A percentile compares a stretch with the other conserved stretches of the same genome.
These are phyloP conservation scores for Colletotrichum ledebouriae DNA, from an alignment of 2,329 filamentous ascomycete species.

Conservation along the genomic window DNA sequence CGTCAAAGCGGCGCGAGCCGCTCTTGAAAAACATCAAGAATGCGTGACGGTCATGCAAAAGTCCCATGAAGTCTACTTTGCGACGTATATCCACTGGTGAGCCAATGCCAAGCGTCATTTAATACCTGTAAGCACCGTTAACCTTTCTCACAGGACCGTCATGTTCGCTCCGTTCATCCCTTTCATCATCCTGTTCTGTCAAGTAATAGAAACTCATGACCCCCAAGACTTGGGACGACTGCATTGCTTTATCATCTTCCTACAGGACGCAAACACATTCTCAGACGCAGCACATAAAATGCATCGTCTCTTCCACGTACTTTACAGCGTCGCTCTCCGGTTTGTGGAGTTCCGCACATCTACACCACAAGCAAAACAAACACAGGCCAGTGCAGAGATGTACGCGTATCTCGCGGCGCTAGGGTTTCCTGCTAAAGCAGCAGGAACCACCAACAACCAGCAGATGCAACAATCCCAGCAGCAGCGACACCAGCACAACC, in stretches of 20 bases:
- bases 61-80: conserved; percentile 53
- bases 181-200: conserved; percentile 67
- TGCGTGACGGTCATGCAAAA: conserved; percentile 55
- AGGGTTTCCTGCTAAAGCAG: conserved; percentile 53
- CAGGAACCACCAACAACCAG: neutral
- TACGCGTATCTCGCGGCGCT: conserved; percentile 66
- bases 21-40: conserved; percentile 57
- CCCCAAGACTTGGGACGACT: conserved; percentile 61
- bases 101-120: conserved; percentile 14
- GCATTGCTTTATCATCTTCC: conserved; percentile 63
- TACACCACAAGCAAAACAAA: conserved; percentile 48
- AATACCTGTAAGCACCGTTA: neutral
- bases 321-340: conserved; percentile 69
- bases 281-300: conserved; percentile 66
- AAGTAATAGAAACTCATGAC: conserved; percentile 62
- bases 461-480: conserved; percentile 13
- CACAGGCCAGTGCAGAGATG: conserved; percentile 56
- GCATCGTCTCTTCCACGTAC: conserved; percentile 69
- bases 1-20: conserved; percentile 56
- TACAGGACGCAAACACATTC: conserved; percentile 61
- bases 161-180: conserved; percentile 68
- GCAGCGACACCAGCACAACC: conserved; percentile 12
- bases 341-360: conserved; percentile 68
- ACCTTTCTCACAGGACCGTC: conserved; percentile 52
- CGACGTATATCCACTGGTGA: conserved; percentile 59